Evolutionary conservation across 2,329 filamentous ascomycete genomes (phyloP).

Genomic region (Neonectria coccinea): DNA sequence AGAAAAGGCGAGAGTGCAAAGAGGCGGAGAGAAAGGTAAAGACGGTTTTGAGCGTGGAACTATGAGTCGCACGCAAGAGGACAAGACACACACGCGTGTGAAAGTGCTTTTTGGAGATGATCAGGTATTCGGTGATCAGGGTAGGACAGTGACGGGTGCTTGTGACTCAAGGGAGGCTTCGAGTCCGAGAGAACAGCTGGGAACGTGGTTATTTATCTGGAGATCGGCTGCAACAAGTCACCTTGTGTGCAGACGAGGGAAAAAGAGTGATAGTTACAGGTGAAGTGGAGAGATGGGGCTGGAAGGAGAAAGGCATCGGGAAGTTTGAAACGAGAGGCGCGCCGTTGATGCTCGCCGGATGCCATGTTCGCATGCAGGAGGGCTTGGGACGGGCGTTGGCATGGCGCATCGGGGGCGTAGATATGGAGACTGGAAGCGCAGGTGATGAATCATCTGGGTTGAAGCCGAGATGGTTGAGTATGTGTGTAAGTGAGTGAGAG

Average conservation of each 20-base stretch:
- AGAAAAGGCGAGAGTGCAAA: background rate
- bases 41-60: constrained; percentile 19
- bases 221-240: background rate
- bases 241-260: background rate
- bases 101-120: constrained; percentile 27
- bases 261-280: too few species aligned
- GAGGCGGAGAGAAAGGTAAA: constrained; percentile 5
- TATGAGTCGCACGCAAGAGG: constrained; percentile 30
- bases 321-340: constrained; percentile 24
- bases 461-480: constrained; percentile 2
- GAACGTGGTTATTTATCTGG: constrained; percentile 20
- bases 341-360: background rate
- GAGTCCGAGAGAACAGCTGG: constrained; percentile 11
- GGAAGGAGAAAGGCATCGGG: constrained; percentile 4
- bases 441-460: background rate
- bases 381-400: constrained; percentile 1
- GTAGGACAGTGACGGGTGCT: constrained; percentile 30
- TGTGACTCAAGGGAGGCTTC: constrained; percentile 21
- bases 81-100: constrained; percentile 33
- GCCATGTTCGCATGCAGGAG: constrained; percentile 8
- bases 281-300: background rate
- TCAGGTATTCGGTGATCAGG: constrained; percentile 29
- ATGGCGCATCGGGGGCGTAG: constrained; percentile 1
- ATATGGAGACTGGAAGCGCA: background rate
- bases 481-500: constrained; percentile 3